phyloP scores from a whole-genome alignment of 805 yeast genomes.

The Diddensiella transvaalensis region DNA sequence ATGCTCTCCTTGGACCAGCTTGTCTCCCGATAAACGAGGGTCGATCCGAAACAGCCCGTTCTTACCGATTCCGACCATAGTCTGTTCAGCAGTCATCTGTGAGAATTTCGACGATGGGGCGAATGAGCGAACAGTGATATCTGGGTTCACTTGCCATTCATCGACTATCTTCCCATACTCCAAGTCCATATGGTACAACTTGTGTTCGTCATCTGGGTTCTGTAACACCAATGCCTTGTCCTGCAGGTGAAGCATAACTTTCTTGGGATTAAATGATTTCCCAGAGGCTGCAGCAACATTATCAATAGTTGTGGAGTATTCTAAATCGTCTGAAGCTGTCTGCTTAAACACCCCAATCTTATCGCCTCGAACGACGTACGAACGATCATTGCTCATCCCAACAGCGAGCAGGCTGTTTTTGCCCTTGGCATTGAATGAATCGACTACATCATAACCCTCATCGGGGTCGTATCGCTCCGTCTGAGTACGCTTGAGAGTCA shows the following conservation, averaged over 20 bases:
- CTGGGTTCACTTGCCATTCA: conserved; percentile 63
- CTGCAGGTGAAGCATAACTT: conserved; percentile 72
- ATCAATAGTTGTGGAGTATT: conserved; percentile 65
- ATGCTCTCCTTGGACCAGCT: conserved; percentile 54
- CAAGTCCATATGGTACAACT: conserved; percentile 70
- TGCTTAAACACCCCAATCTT: conserved; percentile 76
- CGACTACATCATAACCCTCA: conserved; percentile 28
- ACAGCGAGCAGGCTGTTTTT: conserved; percentile 66
- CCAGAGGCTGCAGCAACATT: conserved; percentile 53
- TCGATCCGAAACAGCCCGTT: conserved; percentile 72
- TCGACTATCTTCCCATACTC: conserved; percentile 80
- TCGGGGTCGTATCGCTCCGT: conserved; percentile 34
- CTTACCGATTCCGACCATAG: conserved; percentile 64
- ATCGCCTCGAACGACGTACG: conserved; percentile 77
- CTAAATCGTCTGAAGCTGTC: conserved; percentile 47
- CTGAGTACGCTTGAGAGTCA: conserved; percentile 23
- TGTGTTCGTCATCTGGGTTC: conserved; percentile 42
- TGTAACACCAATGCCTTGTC: conserved; percentile 69
- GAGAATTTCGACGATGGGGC: conserved; percentile 73
- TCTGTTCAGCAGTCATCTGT: conserved; percentile 69
- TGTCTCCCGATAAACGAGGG: conserved; percentile 62
- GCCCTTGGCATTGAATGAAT: conserved; percentile 32
- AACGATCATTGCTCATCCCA: conserved; percentile 64
- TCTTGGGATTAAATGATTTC: conserved; percentile 49
- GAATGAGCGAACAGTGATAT: conserved; percentile 48